A percentile compares a stretch with the other conserved stretches of the same genome.
Evolutionary conservation across 2,329 filamentous ascomycete species (phyloP).

Genomic region (Amauroascus verrucosus): DNA sequence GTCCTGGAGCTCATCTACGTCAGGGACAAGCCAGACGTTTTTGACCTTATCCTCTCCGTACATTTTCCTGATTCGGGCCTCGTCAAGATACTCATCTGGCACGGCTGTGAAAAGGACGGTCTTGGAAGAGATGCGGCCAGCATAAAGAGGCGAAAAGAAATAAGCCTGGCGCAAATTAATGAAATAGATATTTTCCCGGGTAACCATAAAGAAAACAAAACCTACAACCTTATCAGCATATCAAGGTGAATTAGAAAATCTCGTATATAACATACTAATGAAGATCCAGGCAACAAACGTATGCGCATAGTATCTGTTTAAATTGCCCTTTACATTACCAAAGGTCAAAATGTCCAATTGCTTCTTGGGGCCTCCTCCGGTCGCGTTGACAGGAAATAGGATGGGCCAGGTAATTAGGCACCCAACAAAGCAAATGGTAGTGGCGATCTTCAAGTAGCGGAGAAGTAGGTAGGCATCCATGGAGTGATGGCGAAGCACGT

Average conservation of each 20-base stretch:
- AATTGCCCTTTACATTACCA: constrained; percentile 56
- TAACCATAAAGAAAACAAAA: constrained; percentile 81
- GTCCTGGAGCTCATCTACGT: constrained; percentile 66
- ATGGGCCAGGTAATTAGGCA: constrained; percentile 78
- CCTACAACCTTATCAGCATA: constrained; percentile 24
- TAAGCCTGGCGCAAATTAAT: constrained; percentile 91
- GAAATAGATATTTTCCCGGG: constrained; percentile 80
- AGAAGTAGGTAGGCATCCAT: constrained; percentile 87
- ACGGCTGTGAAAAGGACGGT: constrained; percentile 86
- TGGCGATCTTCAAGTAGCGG: constrained; percentile 71
- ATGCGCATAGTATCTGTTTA: constrained; percentile 70
- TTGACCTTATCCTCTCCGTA: constrained; percentile 71
- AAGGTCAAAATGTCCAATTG: constrained; percentile 73
- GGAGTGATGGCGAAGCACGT: constrained; percentile 79
- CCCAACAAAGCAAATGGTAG: constrained; percentile 72
- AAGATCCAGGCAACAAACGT: constrained; percentile 72
- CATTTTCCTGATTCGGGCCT: constrained; percentile 64
- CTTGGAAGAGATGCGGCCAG: constrained; percentile 75
- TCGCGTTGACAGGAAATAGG: constrained; percentile 79
- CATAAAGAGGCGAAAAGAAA: constrained; percentile 71
- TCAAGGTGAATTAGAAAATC: background rate
- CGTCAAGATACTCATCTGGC: constrained; percentile 64
- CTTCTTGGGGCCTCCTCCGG: constrained; percentile 53
- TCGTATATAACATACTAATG: constrained; percentile 50
- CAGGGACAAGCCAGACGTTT: constrained; percentile 72